Evolutionary conservation across 2,329 filamentous ascomycete genomes (phyloP).

Genomic region (Phaeoacremonium minimum): DNA sequence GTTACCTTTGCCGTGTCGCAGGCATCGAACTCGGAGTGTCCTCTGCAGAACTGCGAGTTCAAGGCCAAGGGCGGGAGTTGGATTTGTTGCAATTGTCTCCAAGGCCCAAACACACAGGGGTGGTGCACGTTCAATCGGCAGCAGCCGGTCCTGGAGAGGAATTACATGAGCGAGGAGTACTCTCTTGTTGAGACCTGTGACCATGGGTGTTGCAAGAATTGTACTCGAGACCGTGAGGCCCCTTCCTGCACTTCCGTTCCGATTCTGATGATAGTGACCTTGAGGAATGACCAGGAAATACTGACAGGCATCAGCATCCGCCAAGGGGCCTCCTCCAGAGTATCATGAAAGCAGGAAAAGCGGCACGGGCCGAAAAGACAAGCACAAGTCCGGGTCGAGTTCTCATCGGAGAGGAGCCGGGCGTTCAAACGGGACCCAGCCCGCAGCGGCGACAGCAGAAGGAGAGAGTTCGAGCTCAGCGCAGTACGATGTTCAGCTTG

Average conservation of each 20-base stretch:
- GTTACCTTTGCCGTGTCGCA: constrained; percentile 42
- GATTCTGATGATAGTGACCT: too few relatives aligned
- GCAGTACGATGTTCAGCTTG: constrained; percentile 22
- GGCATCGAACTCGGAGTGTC: constrained; percentile 37
- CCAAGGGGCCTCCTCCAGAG: too few relatives aligned
- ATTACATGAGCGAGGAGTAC: constrained; percentile 22
- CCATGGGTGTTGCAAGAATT: constrained; percentile 48
- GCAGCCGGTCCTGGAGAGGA: constrained; percentile 22
- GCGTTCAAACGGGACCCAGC: too few relatives aligned
- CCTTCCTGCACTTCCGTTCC: too few relatives aligned
- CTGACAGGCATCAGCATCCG: too few relatives aligned
- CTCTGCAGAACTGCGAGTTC: constrained; percentile 47
- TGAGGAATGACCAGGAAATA: too few relatives aligned
- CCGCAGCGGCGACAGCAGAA: too few relatives aligned
- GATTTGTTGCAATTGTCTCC: constrained; percentile 49
- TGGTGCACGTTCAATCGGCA: constrained; percentile 41
- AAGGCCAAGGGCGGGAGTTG: constrained; percentile 43
- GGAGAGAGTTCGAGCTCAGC: too few relatives aligned
- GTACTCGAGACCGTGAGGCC: constrained; percentile 38
- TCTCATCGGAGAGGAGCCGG: too few relatives aligned
- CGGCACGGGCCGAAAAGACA: too few relatives aligned
- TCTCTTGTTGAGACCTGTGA: constrained; percentile 40
- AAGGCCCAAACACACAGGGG: constrained; percentile 45
- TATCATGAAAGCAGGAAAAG: too few relatives aligned
- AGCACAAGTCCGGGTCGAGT: too few relatives aligned